Base-by-base conservation (phyloP, 805 yeast species). In the Yamadazyma takamatsuzukensis region DNA sequence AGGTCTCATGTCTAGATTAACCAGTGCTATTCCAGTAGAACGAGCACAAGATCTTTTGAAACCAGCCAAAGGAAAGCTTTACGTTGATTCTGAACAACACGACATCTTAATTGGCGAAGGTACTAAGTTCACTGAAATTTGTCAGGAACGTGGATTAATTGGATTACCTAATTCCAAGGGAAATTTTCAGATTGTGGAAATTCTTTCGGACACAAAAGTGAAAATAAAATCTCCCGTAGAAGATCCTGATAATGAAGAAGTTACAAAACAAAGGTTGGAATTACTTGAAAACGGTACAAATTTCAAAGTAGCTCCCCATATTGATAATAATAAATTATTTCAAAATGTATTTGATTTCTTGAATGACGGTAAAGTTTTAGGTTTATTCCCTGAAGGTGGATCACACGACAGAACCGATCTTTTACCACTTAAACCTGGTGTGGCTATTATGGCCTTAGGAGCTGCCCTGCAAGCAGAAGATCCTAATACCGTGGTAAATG, bases 321-420 rank as follows among this genome's bases (percentile, higher is more conserved):
- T 65, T 15, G 70, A 64, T 41, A 63, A 61, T 33, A 49, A 58
- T 34, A 22, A 36, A 17, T 59, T 66, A 5, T 65, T 65, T 38
- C 52, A 54, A 24, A 43, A 54, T 30, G 70, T 64, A n/a, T 65
- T 60, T 42, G 45, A 49, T 30, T 67, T 62, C 32, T 53, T 64
- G 32, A 57, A 58, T 30, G 34, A 30, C 5, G 62, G 61, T 8
- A 49, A 52, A 15, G 58, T 56, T 1, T 45, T 65, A 34, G 71
- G 70, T 2, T 60, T 64, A 11, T 65, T 65, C 35, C 71, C 70
- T 7, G 71, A 65, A 38, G 71, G 71, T 9, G 71, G 71, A 5
- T 60, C 64, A 23, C 70, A 65, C 37, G 71, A 65, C 39, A 41
- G 70, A 18, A 59, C 70, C 3, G 63, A 60, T 29, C 54, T 65